Conservation (phyloP, 306 rosid genomes). For the Geum urbanum region DNA sequence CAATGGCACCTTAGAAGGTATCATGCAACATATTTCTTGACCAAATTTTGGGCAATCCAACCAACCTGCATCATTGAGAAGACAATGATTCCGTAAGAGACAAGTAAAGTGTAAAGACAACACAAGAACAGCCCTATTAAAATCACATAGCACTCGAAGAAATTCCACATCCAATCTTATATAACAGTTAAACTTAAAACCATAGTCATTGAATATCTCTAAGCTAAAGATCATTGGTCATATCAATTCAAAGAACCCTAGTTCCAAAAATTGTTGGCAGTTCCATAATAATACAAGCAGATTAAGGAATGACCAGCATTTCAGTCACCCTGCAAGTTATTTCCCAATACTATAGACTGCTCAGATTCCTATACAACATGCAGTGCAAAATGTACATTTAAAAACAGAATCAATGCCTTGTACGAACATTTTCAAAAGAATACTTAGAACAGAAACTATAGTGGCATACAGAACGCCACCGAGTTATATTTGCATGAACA, state of each 20-base stretch:
- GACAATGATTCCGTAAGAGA: slow-evolving; percentile 8
- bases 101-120: background rate
- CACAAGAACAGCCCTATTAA: background rate
- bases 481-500: background rate
- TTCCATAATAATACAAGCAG: background rate
- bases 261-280: background rate
- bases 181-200: background rate
- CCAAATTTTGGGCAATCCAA: slow-evolving; percentile 89
- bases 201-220: background rate
- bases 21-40: slow-evolving; percentile 67
- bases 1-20: slow-evolving; percentile 99
- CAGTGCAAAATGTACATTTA: background rate
- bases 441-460: background rate
- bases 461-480: background rate
- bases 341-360: background rate
- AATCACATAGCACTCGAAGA: background rate
- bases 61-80: slow-evolving; percentile 69
- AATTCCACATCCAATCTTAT: background rate
- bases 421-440: background rate
- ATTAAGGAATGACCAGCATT: background rate
- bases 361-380: background rate
- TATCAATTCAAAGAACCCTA: background rate
- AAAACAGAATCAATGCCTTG: slow-evolving; percentile 4
- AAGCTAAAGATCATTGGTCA: background rate
- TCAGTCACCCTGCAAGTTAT: background rate